A percentile compares a stretch with the other conserved stretches of the same genome.
phyloP scores from a whole-genome alignment of 495 filamentous ascomycete species.

The Penicillium dipodomyicola region DNA sequence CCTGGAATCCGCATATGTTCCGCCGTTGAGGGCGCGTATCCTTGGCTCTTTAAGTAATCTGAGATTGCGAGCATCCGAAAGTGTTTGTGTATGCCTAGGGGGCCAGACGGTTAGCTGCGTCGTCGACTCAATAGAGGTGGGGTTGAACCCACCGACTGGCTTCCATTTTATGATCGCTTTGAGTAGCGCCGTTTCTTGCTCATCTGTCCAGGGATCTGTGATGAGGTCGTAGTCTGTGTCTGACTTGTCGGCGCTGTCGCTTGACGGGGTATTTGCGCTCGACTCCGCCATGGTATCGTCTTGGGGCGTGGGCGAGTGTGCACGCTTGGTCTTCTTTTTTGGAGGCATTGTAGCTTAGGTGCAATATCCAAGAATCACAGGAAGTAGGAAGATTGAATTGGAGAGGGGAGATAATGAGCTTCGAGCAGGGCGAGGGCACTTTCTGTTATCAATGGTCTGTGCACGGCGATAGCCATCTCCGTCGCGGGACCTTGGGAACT shows the following conservation, averaged over 20 bases:
- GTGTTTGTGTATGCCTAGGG: conserved; percentile 89
- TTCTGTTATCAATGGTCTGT: conserved; percentile 38
- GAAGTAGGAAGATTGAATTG: background rate
- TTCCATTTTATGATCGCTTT: conserved; percentile 92
- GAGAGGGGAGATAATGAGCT: conserved; percentile 10
- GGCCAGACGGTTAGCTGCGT: background rate
- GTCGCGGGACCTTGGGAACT: conserved; percentile 18
- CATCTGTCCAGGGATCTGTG: conserved; percentile 87
- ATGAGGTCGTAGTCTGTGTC: conserved; percentile 45
- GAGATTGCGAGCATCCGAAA: conserved; percentile 92
- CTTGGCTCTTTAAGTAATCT: conserved; percentile 80
- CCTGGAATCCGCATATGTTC: conserved; percentile 83
- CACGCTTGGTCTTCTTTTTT: conserved; percentile 57
- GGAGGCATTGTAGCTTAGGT: conserved; percentile 62
- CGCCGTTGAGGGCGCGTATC: conserved; percentile 63
- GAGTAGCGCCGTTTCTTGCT: conserved; percentile 87
- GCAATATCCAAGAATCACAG: background rate
- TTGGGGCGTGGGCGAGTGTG: conserved; percentile 35
- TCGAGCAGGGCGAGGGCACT: conserved; percentile 9
- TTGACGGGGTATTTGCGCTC: conserved; percentile 36
- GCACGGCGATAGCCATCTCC: conserved; percentile 28
- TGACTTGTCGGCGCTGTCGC: conserved; percentile 32
- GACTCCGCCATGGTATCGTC: conserved; percentile 38
- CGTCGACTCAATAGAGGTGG: background rate
- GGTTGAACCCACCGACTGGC: conserved; percentile 68